Conservation (phyloP, 2,329 filamentous ascomycete genomes). For the Podosphaera fusca region DNA sequence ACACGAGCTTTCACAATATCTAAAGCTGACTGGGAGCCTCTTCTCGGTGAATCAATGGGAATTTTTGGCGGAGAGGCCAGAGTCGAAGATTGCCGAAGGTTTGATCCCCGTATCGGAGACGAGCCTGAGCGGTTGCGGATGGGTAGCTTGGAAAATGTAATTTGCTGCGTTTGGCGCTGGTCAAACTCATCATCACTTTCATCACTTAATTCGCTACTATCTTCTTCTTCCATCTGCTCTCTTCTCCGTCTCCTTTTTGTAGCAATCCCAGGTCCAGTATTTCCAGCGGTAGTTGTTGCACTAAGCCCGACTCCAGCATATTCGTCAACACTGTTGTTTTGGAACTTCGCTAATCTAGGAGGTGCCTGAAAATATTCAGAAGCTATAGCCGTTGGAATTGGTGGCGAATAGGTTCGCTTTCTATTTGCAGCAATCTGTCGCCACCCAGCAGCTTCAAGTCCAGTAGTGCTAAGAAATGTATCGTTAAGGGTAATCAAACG, state of each 20-base stretch:
- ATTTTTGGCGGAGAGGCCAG: conserved; percentile 50
- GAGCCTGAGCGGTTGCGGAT: conserved; percentile 68
- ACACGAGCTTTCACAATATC: conserved; percentile 47
- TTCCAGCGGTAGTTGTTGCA: conserved; percentile 22
- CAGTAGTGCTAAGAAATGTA: conserved; percentile 52
- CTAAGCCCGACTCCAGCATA: conserved; percentile 35
- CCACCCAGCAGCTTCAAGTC: conserved; percentile 70
- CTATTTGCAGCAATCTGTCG: conserved; percentile 48
- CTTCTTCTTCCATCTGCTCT: conserved; percentile 54
- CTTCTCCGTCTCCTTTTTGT: conserved; percentile 41
- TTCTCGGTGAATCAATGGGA: conserved; percentile 22
- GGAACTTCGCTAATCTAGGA: conserved; percentile 31
- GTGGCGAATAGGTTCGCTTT: conserved; percentile 67
- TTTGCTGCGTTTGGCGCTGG: conserved; percentile 57
- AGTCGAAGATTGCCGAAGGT: conserved; percentile 32
- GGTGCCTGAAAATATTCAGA: conserved; percentile 69
- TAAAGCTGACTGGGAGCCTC: conserved; percentile 49
- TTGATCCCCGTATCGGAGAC: conserved; percentile 54
- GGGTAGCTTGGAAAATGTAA: conserved; percentile 93
- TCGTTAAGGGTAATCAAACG: conserved; percentile 64
- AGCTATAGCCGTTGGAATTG: conserved; percentile 61
- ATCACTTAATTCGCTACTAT: conserved; percentile 66
- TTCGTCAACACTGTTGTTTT: conserved; percentile 34
- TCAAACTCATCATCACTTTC: conserved; percentile 63
- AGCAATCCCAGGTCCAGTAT: conserved; percentile 41